A percentile compares a stretch with the other conserved stretches of the same genome.
phyloP scores from a whole-genome alignment of 208 protist species.

The Crithidia thermophila region DNA sequence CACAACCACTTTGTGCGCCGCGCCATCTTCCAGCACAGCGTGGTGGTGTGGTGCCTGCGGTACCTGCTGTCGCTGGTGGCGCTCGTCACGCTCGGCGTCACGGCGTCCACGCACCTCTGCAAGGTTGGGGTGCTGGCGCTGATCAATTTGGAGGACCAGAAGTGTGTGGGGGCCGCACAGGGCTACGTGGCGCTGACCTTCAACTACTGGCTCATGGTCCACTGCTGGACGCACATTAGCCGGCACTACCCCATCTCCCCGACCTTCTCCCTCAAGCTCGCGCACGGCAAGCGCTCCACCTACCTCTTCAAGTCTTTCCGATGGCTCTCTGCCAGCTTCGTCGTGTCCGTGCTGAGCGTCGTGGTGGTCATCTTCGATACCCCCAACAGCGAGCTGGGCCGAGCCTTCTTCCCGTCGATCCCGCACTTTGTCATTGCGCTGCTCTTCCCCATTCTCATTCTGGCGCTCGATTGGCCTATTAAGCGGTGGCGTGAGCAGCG shows the following conservation, averaged over 20 bases:
- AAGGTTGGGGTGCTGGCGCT: constrained; percentile 39
- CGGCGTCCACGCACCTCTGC: constrained; percentile 47
- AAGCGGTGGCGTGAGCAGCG: constrained; percentile 83
- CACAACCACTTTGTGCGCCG: constrained; percentile 89
- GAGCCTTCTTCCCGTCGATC: constrained; percentile 66
- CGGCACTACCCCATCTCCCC: constrained; percentile 78
- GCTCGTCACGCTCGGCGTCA: constrained; percentile 76
- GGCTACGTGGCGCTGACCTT: constrained; percentile 85
- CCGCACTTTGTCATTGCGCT: constrained; percentile 63
- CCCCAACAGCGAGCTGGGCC: constrained; percentile 12
- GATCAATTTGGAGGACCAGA: constrained; percentile 33
- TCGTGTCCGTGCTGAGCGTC: constrained; percentile 62
- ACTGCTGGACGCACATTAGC: constrained; percentile 91
- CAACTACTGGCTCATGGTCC: constrained; percentile 91
- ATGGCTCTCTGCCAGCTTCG: constrained; percentile 56
- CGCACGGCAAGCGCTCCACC: constrained; percentile 64
- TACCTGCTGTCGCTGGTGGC: constrained; percentile 72
- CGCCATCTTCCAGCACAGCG: constrained; percentile 80
- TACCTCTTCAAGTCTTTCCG: constrained; percentile 80
- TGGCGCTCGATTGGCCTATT: constrained; percentile 78
- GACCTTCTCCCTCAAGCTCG: constrained; percentile 68
- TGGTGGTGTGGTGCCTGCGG: constrained; percentile 77
- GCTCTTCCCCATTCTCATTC: constrained; percentile 68
- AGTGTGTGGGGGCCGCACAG: constrained; percentile 56
- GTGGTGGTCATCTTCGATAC: constrained; percentile 60